phyloP scores from a whole-genome alignment of 306 rosid genomes.

The Cicer chorassanicum region DNA sequence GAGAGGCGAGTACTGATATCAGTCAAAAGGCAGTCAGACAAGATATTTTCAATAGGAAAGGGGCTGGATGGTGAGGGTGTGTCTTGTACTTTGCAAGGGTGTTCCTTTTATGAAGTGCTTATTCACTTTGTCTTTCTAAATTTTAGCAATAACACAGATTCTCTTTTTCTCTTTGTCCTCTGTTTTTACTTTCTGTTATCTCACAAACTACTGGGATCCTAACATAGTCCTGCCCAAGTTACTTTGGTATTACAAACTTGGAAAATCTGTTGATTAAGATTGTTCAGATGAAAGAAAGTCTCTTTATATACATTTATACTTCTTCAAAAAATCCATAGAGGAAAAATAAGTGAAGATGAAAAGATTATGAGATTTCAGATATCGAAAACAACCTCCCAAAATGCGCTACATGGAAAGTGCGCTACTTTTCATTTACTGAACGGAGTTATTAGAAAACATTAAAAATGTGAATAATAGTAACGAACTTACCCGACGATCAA shows the following conservation, averaged over 20 bases:
- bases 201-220: constrained; percentile 3
- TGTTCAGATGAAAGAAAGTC: background rate
- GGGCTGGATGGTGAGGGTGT: constrained; percentile 2
- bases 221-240: constrained; percentile 13
- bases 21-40: background rate
- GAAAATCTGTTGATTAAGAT: constrained; percentile 23
- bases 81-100: background rate
- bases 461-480: constrained; percentile 1
- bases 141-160: constrained; percentile 1
- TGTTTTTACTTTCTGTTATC: background rate
- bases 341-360: constrained; percentile 34
- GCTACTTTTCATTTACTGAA: constrained; percentile 24
- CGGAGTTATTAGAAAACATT: background rate
- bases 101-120: background rate
- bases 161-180: background rate
- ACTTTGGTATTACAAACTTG: constrained; percentile 24
- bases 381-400: constrained; percentile 17
- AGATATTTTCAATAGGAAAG: constrained; percentile 2
- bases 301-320: background rate
- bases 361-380: background rate
- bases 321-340: constrained; percentile 9
- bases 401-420: background rate
- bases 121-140: constrained; percentile 4
- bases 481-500: constrained; percentile 88
- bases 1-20: background rate